Base-by-base conservation (phyloP, 306 rosid genomes). In the Dryas drummondii region DNA sequence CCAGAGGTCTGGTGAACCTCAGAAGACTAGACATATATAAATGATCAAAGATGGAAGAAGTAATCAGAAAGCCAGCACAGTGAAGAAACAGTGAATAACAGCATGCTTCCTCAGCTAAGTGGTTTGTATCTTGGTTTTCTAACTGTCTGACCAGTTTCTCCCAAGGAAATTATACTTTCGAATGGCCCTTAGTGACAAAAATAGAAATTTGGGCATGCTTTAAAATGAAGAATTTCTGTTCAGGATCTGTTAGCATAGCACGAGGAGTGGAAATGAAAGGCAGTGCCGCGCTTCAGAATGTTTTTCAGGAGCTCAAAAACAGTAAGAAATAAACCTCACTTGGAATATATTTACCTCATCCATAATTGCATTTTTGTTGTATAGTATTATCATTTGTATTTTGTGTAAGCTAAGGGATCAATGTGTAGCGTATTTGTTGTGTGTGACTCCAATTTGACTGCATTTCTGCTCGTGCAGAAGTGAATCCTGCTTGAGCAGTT, bases 121-220 rank as follows among this genome's bases (percentile, higher is more conserved):
- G 0, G 0, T 17, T 70, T 70, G 52, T 0, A 2, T 4, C 64
- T 70, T 40, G 1, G 2, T 0, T 0, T 5, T n/a, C 41, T 70
- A n/a, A 51, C 63, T 17, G 16, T n/a, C 74, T 70, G 27, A 13
- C 4, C 53, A 54, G 17, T 13, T 54, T 41, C 40, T 5, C 52
- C 10, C 64, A 54, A 40, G 74, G 52, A 3, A 70, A 17, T 5
- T 52, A 17, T 40, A 41, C 32, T 3, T 41, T 70, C 16, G 51
- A 70, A 16, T 70, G 74, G 52, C 64, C 74, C 40, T 44, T 56
- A 15, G 27, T 70, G 49, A 13, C 42, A 44, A 0, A 0, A 9
- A 27, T 32, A n/a, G 0, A 0, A 0, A 19, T 69, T 0, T 0
- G 0, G 0, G 3, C 1, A 2, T 70, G 74, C 48, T 7, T 4